Percentiles rank a stretch among this genome's conserved stretches.
phyloP scores from a whole-genome alignment of 305 asterid genomes.

The Vinca major region DNA sequence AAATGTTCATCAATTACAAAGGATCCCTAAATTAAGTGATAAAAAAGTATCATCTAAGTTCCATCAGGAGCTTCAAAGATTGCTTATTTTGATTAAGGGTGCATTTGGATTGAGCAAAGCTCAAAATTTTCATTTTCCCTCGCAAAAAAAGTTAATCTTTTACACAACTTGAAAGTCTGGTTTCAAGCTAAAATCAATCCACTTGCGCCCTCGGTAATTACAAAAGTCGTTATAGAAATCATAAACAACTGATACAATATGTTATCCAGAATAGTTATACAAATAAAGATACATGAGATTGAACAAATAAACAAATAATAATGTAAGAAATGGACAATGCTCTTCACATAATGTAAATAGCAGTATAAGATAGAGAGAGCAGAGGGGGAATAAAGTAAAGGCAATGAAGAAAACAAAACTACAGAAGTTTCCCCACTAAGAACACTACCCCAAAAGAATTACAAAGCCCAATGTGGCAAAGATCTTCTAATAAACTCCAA shows the following conservation, averaged over 20 bases:
- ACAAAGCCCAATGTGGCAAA: constrained; percentile 22
- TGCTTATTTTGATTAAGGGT: no score
- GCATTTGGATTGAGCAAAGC: no score
- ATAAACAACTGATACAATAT: no score
- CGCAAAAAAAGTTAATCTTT: no score
- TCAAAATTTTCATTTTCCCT: no score
- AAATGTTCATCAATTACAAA: constrained; percentile 1
- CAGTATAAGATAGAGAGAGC: not conserved
- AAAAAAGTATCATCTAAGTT: not conserved
- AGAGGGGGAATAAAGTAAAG: not conserved
- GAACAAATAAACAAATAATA: not conserved
- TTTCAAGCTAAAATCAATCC: no score
- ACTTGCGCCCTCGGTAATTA: no score
- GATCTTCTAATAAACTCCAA: constrained; percentile 3
- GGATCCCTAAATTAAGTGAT: not conserved
- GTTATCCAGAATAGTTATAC: no score
- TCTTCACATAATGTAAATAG: not conserved
- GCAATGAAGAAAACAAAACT: constrained; percentile 5
- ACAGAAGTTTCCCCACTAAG: not conserved
- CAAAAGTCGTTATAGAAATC: no score
- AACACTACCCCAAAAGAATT: constrained; percentile 17
- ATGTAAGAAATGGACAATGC: no score
- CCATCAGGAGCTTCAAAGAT: no score
- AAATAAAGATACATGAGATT: not conserved
- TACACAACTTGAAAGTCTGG: no score